phyloP scores from a whole-genome alignment of 257 asterid genomes.

The Fraxinus quadrangulata region DNA sequence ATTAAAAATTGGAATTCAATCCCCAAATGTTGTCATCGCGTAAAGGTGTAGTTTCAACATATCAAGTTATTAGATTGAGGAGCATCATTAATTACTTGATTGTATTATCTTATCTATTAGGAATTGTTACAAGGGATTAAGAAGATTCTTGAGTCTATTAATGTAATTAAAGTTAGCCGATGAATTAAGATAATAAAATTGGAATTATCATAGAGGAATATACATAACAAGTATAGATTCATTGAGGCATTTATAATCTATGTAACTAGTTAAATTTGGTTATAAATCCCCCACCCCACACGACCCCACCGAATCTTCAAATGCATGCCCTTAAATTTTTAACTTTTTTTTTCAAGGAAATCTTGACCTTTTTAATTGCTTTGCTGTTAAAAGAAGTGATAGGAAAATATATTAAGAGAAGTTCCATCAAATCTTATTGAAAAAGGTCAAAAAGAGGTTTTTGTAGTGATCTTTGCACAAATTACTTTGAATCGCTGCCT shows the following conservation, averaged over 20 bases:
- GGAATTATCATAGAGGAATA: neutral
- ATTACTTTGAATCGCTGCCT: neutral
- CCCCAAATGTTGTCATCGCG: neutral
- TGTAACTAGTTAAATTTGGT: too few species aligned
- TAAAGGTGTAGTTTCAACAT: neutral
- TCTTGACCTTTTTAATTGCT: neutral
- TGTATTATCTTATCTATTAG: slow-evolving; percentile 1
- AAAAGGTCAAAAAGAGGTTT: slow-evolving; percentile 15
- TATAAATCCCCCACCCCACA: neutral
- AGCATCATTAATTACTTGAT: neutral
- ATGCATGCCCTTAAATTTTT: neutral
- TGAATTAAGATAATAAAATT: neutral
- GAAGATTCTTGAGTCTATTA: neutral
- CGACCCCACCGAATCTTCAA: neutral
- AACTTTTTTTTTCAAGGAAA: neutral
- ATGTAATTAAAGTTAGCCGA: neutral
- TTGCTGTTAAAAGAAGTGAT: neutral
- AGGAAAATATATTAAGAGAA: neutral
- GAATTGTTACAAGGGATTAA: neutral
- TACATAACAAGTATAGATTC: too few species aligned
- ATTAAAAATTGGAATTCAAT: neutral
- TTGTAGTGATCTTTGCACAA: neutral
- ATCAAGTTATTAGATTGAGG: neutral
- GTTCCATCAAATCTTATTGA: slow-evolving; percentile 21
- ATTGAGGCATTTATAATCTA: neutral